Conservation (phyloP, 257 asterid species). For the Nicotiana tomentosiformis region DNA sequence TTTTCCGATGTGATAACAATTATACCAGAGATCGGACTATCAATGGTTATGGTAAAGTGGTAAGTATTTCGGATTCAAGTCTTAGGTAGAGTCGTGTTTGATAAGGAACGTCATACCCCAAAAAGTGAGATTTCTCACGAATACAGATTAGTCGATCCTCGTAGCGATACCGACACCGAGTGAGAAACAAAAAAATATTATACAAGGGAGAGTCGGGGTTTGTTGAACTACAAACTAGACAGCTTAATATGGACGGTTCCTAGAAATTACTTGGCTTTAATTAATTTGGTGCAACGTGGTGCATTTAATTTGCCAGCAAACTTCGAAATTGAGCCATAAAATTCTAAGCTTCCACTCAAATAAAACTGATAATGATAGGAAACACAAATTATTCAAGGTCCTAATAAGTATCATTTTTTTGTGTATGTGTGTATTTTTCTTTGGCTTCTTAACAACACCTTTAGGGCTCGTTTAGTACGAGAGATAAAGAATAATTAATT, state of each 20-base stretch:
- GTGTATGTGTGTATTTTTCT: not conserved
- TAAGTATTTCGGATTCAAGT: no score
- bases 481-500: no score
- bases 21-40: no score
- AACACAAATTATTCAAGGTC: not conserved
- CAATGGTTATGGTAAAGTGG: no score
- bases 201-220: not conserved
- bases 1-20: not conserved
- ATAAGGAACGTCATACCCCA: no score
- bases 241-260: not conserved
- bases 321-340: not conserved
- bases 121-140: no score
- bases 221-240: not conserved
- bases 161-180: no score
- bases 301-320: not conserved
- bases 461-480: not conserved
- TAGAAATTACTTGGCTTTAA: not conserved
- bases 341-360: not conserved
- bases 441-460: not conserved
- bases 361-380: not conserved
- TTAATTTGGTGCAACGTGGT: not conserved
- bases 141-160: no score
- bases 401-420: not conserved
- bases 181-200: not conserved
- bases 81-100: no score